Evolutionary conservation across 257 asterid species (phyloP), one percentile per base, ranked within the genome.

Genomic region (Ilex asprella): DNA sequence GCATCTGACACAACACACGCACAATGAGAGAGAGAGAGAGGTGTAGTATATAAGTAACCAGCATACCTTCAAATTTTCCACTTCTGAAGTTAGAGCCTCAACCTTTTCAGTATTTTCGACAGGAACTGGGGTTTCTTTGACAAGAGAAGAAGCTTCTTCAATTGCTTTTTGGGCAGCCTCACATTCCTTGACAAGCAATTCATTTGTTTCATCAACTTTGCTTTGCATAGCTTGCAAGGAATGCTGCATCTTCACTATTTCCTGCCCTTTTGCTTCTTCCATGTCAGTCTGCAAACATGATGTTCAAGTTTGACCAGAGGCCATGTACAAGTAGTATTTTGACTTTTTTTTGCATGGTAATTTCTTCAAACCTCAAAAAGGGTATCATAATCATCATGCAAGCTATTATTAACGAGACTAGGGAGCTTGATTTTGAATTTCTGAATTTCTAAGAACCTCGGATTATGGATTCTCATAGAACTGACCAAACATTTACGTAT

Each of bases 221-320:
- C 3, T 3, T 46, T 46, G 52, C 52, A 46, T 46, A 6, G 52
- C 52, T 46, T 46, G 52, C 13, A 46, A 46, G 52, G 52, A 46
- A 10, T 46, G 52, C 13, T 46, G 52, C 52, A 46, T 10, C 52
- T 46, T 46, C 10, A 75, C 49, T 54, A 78, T 76, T 60, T 89
- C 96, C 72, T 81, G 89, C 61, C 74, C 77, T 79, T 89, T 87
- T 46, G 76, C 81, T 73, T 89, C 97, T 77, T 87, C 99, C 80
- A 87, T 74, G 70, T 87, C 92, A 68, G 81, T 76, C 99, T 93
- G 90, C 56, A 59, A 55, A 73, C 62, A 71, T 51, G 59, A 44
- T 56, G 57, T 67, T 60, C 53, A 62, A 53, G 12, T 46, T 59
- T 30, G 60, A 12, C 8, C 41, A 35, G 8, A 35, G 41, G 41